Percentiles rank a stretch among this genome's conserved stretches.
Evolutionary conservation across 2,329 filamentous ascomycete genomes (phyloP).

Genomic region (Pseudogymnoascus sp.): DNA sequence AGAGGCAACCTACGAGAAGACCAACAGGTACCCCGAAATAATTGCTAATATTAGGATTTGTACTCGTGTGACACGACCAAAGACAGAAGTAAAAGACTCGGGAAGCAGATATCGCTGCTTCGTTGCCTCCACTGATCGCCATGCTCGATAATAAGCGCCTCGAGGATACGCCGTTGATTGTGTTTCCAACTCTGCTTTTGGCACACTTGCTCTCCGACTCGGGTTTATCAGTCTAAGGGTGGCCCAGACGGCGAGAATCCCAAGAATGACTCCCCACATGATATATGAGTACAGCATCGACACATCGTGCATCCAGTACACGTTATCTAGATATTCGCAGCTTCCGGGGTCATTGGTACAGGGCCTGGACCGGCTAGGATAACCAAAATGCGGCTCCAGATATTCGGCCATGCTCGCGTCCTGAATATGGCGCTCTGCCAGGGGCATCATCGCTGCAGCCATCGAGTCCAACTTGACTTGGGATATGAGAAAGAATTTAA

Average conservation of each 20-base stretch:
- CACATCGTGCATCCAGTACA: conserved; percentile 45
- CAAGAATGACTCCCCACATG: conserved; percentile 45
- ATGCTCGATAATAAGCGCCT: conserved; percentile 20
- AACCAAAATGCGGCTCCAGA: conserved; percentile 47
- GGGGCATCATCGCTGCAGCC: not conserved
- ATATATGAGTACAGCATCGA: conserved; percentile 49
- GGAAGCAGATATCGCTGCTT: conserved; percentile 45
- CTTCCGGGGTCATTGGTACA: conserved; percentile 49
- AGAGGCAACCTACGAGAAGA: conserved; percentile 45
- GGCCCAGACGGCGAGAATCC: conserved; percentile 35
- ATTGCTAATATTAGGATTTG: conserved; percentile 54
- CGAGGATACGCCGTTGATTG: conserved; percentile 14
- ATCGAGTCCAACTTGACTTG: not conserved
- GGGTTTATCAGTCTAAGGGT: conserved; percentile 27
- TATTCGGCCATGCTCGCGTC: conserved; percentile 31
- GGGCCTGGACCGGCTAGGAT: conserved; percentile 42
- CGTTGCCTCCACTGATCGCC: conserved; percentile 11
- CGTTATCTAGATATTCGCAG: conserved; percentile 48
- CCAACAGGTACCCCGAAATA: conserved; percentile 51
- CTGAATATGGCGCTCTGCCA: conserved; percentile 35
- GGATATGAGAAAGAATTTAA: not conserved
- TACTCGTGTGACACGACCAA: conserved; percentile 59
- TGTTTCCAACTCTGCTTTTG: conserved; percentile 19
- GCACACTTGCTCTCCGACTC: conserved; percentile 16
- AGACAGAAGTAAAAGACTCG: conserved; percentile 47